phyloP scores from a whole-genome alignment of 139 green algal species.

The Tetratostichococcus sp. region DNA sequence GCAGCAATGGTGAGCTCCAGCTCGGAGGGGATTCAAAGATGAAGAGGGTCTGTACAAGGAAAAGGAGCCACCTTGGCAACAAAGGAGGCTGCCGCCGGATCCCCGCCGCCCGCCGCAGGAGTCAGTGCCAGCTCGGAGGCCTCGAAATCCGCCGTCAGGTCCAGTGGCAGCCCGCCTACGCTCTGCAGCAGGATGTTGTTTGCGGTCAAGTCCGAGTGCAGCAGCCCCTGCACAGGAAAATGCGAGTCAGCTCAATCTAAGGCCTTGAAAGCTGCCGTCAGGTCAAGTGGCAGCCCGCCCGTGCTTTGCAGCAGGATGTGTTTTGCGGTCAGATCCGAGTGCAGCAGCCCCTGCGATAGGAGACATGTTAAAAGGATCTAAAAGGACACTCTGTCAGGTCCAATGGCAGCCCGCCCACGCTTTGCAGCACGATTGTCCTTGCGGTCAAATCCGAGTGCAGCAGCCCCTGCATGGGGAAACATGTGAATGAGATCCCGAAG shows the following conservation, averaged over 20 bases:
- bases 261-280: neutral
- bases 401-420: neutral
- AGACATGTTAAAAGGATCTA: neutral
- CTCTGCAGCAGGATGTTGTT: conserved; percentile 6
- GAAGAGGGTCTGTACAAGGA: neutral
- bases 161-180: neutral
- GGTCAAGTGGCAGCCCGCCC: neutral
- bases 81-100: neutral
- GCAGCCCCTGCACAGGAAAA: neutral
- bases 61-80: neutral
- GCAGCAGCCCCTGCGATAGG: neutral
- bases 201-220: neutral
- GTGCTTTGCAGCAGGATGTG: conserved; percentile 1
- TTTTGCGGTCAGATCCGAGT: neutral
- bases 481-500: neutral
- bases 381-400: neutral
- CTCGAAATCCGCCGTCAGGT: neutral
- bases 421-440: neutral
- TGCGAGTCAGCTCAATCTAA: neutral
- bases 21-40: too few relatives aligned
- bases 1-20: neutral
- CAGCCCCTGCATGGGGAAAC: neutral
- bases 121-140: neutral
- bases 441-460: neutral
- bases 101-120: too few relatives aligned